These are phyloP conservation scores for Phytophthora brassicae DNA, from an alignment of 352 stramenopile species.

Conservation along the genomic window DNA sequence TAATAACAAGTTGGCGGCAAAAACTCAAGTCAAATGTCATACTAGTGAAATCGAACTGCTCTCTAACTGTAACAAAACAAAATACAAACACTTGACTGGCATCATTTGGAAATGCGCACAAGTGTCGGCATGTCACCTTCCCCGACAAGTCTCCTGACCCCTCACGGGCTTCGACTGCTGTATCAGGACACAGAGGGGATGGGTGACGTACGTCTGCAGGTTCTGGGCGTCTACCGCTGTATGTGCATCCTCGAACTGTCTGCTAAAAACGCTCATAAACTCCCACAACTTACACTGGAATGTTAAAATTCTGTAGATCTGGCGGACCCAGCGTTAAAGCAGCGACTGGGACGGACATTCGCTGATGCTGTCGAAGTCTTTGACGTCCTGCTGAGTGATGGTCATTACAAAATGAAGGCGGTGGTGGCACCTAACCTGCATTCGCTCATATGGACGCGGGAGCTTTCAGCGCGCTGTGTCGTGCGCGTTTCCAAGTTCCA, in stretches of 20 bases:
- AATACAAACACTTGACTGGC: not conserved
- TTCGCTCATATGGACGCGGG: constrained; percentile 42
- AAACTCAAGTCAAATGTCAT: constrained; percentile 7
- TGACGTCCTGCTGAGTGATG: constrained; percentile 70
- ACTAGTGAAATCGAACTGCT: not conserved
- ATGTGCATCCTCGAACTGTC: too few relatives aligned
- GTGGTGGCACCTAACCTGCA: constrained; percentile 43
- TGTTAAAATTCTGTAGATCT: constrained; percentile 35
- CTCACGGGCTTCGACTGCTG: constrained; percentile 38
- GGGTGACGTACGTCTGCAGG: constrained; percentile 38
- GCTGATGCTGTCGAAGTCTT: constrained; percentile 43
- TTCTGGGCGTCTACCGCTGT: constrained; percentile 65
- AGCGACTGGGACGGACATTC: constrained; percentile 31
- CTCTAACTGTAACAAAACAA: too few relatives aligned
- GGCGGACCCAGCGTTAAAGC: constrained; percentile 42
- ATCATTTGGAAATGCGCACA: constrained; percentile 8
- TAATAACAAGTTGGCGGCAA: not conserved
- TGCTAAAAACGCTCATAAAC: not conserved
- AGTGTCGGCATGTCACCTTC: too few relatives aligned
- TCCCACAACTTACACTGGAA: not conserved
- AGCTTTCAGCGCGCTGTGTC: constrained; percentile 32
- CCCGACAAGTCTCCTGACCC: too few relatives aligned
- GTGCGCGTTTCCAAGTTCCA: constrained; percentile 39
- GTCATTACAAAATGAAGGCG: constrained; percentile 51
- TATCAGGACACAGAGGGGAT: constrained; percentile 2